Evolutionary conservation across 345 rosid species (phyloP), one percentile per base, ranked within the genome.

Genomic region (Citrus cavaleriei): DNA sequence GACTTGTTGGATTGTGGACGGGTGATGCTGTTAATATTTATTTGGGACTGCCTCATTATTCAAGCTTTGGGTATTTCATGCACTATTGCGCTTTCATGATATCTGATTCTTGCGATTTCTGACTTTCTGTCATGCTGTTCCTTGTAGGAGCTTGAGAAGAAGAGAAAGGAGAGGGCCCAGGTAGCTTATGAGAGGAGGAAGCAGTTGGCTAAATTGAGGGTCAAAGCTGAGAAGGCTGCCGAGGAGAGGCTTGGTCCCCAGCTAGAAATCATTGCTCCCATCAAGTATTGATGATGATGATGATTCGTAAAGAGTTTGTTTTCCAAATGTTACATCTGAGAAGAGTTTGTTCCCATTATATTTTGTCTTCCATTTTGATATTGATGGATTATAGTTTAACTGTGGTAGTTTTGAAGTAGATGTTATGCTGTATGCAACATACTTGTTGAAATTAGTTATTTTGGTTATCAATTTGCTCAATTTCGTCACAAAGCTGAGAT

Each of bases 211-310:
- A 94, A 92, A 74, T 89, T 94, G 61, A 91, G 93, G 86, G 84
- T 82, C 19, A 94, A 91, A 88, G 98, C 95, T 16, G 95, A 92
- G 87, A 90, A 85, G 79, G 83, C 77, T 69, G 95, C 91, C 0
- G 97, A 92, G 78, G 97, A 91, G 82, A 92, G 89, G 81, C 95
- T 94, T 63, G 97, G 95, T 51, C 68, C 94, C 74, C 94, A 90
- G 67, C 73, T 91, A 34, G 93, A 86, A 34, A 65, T 94, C 77
- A 86, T 92, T 70, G 89, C 91, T 60, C 86, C 93, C 35, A 89
- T 91, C 68, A 92, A 83, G 79, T 92, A 91, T 77, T 90, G 85
- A 87, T 10, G 28, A 62, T 89, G 28, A 62, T 89, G 85, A 87
- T 8, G 18, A 66, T n/a, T 28, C 42, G 2, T 75, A 46, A 24